phyloP scores from a whole-genome alignment of 148 eudicot species.

The Drosera capensis region DNA sequence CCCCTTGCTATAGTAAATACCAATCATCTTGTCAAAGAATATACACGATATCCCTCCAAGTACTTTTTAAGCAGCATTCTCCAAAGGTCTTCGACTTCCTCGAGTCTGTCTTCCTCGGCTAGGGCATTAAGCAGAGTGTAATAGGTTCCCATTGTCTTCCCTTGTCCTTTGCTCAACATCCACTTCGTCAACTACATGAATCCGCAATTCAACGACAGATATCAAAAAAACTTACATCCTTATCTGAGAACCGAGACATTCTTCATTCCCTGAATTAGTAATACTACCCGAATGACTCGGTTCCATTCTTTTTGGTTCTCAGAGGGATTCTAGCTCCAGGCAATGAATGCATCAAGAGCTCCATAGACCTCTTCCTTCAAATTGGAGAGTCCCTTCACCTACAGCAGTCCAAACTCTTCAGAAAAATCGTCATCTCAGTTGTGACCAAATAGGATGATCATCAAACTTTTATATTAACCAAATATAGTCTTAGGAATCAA shows the following conservation, averaged over 20 bases:
- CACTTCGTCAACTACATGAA: constrained; percentile 66
- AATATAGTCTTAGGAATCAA: too few relatives aligned
- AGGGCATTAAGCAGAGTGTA: constrained; percentile 64
- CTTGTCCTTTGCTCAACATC: constrained; percentile 99
- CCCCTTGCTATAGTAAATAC: constrained; percentile 47
- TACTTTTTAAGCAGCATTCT: constrained; percentile 48
- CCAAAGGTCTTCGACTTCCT: constrained; percentile 92
- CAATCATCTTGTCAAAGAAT: constrained; percentile 69
- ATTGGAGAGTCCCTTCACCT: constrained; percentile 84
- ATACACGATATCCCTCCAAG: constrained; percentile 83
- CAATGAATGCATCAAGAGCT: constrained; percentile 87
- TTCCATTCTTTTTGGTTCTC: constrained; percentile 76
- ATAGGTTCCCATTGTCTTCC: constrained; percentile 89
- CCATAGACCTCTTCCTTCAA: constrained; percentile 98
- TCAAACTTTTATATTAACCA: too few relatives aligned
- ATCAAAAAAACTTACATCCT: neutral
- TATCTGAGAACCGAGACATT: too few relatives aligned
- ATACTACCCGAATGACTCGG: constrained; percentile 68
- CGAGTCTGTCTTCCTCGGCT: constrained; percentile 76
- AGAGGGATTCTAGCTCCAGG: constrained; percentile 90
- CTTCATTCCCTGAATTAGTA: neutral
- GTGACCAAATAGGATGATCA: too few relatives aligned
- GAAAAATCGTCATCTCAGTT: too few relatives aligned
- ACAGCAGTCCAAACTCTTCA: too few relatives aligned
- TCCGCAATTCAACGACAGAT: neutral